These are phyloP conservation scores for Fusarium sp. DNA, from an alignment of 2,329 filamentous ascomycete species.

Conservation along the genomic window DNA sequence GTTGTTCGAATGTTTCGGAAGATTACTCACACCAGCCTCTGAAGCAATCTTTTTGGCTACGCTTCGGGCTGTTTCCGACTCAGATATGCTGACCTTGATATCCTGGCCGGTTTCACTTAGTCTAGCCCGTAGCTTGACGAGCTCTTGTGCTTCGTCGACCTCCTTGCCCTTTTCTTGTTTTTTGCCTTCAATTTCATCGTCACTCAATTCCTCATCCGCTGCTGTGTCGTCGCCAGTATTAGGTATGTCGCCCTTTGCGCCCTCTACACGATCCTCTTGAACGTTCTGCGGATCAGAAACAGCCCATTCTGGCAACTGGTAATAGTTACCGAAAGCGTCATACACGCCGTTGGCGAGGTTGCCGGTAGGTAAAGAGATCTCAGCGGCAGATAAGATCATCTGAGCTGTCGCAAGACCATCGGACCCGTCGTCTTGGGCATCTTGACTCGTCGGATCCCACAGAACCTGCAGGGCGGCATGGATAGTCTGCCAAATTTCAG, in stretches of 20 bases:
- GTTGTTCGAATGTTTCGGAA: background rate
- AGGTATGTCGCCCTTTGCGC: slow-evolving; percentile 54
- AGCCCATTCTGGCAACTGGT: slow-evolving; percentile 76
- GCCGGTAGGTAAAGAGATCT: slow-evolving; percentile 80
- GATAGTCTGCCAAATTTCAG: slow-evolving; percentile 85
- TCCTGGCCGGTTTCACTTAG: slow-evolving; percentile 78
- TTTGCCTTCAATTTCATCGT: slow-evolving; percentile 55
- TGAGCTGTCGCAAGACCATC: slow-evolving; percentile 77
- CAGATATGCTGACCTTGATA: slow-evolving; percentile 68
- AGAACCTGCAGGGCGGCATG: slow-evolving; percentile 76
- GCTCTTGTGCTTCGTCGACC: slow-evolving; percentile 65
- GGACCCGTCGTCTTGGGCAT: slow-evolving; percentile 54
- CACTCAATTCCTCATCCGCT: slow-evolving; percentile 59
- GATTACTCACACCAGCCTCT: slow-evolving; percentile 70
- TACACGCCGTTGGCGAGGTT: slow-evolving; percentile 79
- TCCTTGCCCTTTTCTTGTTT: slow-evolving; percentile 73
- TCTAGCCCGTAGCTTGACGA: slow-evolving; percentile 70
- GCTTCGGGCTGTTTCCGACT: slow-evolving; percentile 73
- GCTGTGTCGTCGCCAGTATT: slow-evolving; percentile 54
- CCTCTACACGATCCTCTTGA: slow-evolving; percentile 55
- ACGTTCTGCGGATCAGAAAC: slow-evolving; percentile 74
- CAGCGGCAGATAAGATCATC: slow-evolving; percentile 82
- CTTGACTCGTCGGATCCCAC: slow-evolving; percentile 66
- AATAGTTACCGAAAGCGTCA: slow-evolving; percentile 77
- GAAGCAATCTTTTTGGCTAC: slow-evolving; percentile 74